Base-by-base conservation (phyloP, 805 yeast genomes). In the Candida caryicola region DNA sequence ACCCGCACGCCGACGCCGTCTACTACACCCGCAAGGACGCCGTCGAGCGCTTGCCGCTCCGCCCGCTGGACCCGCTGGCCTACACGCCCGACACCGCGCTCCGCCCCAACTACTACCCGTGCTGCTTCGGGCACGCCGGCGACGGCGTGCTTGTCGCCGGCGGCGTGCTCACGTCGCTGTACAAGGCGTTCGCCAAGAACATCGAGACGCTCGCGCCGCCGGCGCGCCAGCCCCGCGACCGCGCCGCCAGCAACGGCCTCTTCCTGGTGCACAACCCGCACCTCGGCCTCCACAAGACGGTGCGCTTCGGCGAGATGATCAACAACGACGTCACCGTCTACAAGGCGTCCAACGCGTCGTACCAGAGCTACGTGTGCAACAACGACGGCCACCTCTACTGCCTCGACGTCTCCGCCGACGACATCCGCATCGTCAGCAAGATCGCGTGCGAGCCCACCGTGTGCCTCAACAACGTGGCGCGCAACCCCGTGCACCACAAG, bases 321-420 rank as follows among this genome's bases (percentile, higher is more conserved):
- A 89, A 88, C 59, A 89, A 89, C 59, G 78, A 86, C 34, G 95
- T 88, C 19, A 62, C 80, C 0, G 52, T 83, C 18, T 64, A 74
- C 52, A 71, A 67, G 39, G 23, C 69, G 16, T 41, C 59, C 4
- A 31, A 46, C 17, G 57, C 65, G 8, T 68, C 70, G 29, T 81
- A 73, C 54, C 66, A 70, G 31, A 75, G 90, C 1, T 74, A 77
- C 43, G 77, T 86, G 16, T 89, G 96, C 60, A 90, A 89, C 57
- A 90, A 90, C 57, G 98, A 90, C 58, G 75, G 79, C 30, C 68
- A 76, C 37, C 64, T 89, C 35, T 87, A 89, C 53, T 65, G 73
- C 36, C 71, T 86, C 39, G 82, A 81, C 47, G 69, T 88, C 6
- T 54, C 61, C 29, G 73, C 70, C 42, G 59, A 76, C 4, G 41